Conservation (phyloP, 2,329 filamentous ascomycete genomes). For the Aspergillus thermomutatus region DNA sequence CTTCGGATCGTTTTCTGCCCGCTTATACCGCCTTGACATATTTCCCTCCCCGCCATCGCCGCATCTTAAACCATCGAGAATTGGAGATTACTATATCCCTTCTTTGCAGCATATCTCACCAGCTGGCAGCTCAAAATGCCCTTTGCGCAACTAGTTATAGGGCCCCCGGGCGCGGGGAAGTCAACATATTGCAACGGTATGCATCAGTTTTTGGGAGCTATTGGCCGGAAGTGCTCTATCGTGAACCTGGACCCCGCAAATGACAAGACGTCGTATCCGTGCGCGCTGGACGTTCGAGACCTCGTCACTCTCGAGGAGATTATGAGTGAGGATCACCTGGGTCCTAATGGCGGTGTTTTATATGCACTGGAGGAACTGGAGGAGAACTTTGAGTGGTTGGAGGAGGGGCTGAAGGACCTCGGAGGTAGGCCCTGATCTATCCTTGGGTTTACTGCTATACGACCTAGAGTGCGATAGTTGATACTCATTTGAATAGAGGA, state of each 20-base stretch:
- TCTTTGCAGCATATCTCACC: background rate
- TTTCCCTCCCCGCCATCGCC: conserved; percentile 25
- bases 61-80: background rate
- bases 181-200: conserved; percentile 99
- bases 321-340: conserved; percentile 85
- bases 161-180: conserved; percentile 93
- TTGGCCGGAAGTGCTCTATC: conserved; percentile 89
- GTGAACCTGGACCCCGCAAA: conserved; percentile 98
- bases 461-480: conserved; percentile 1
- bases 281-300: conserved; percentile 84
- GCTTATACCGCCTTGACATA: conserved; percentile 22
- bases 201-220: conserved; percentile 96
- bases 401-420: conserved; percentile 72
- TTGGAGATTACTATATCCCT: background rate
- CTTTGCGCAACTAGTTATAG: conserved; percentile 77
- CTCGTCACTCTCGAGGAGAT: conserved; percentile 90
- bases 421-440: conserved; percentile 47
- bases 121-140: conserved; percentile 44
- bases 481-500: conserved; percentile 57
- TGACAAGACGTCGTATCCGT: conserved; percentile 83
- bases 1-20: conserved; percentile 32
- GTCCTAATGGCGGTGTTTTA: conserved; percentile 86
- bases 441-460: background rate
- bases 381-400: conserved; percentile 88
- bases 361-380: conserved; percentile 96